Conservation (phyloP, 2,329 filamentous ascomycete species). For the Botrytis fragariae region DNA sequence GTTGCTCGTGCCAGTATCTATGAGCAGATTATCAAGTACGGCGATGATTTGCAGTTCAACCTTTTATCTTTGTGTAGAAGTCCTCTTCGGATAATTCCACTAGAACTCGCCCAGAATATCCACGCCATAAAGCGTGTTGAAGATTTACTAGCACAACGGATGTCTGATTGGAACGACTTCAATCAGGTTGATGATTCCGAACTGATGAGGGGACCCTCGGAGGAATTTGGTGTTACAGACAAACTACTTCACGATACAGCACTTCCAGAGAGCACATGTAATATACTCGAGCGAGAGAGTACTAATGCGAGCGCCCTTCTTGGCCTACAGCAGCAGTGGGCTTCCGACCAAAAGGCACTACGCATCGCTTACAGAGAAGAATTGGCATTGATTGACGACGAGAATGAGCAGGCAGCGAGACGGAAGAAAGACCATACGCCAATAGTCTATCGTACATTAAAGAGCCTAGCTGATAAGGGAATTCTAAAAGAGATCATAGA, state of each 20-base stretch:
- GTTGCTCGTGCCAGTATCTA: constrained; percentile 64
- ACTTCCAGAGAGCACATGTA: constrained; percentile 7
- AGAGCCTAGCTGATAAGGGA: constrained; percentile 65
- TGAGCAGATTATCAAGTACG: constrained; percentile 64
- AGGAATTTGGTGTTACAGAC: constrained; percentile 25
- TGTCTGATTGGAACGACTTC: constrained; percentile 46
- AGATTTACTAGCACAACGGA: constrained; percentile 40
- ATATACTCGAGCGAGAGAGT: constrained; percentile 22
- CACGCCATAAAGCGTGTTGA: constrained; percentile 44
- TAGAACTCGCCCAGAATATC: constrained; percentile 44
- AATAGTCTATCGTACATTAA: constrained; percentile 66
- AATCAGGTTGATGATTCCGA: constrained; percentile 20
- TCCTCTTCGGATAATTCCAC: constrained; percentile 46
- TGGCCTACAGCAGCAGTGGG: constrained; percentile 43
- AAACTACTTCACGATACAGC: constrained; percentile 25
- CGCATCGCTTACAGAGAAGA: constrained; percentile 51
- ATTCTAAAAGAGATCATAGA: constrained; percentile 49
- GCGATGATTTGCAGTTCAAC: constrained; percentile 69
- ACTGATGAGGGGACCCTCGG: constrained; percentile 21
- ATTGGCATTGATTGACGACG: constrained; percentile 45
- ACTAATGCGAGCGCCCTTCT: constrained; percentile 35
- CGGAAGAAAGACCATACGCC: constrained; percentile 67
- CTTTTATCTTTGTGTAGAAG: constrained; percentile 72
- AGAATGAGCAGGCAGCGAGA: constrained; percentile 52
- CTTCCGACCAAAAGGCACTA: constrained; percentile 44